Percentiles rank a stretch among this genome's conserved stretches.
phyloP scores from a whole-genome alignment of 345 rosid species.

The Ceriops decandra region DNA sequence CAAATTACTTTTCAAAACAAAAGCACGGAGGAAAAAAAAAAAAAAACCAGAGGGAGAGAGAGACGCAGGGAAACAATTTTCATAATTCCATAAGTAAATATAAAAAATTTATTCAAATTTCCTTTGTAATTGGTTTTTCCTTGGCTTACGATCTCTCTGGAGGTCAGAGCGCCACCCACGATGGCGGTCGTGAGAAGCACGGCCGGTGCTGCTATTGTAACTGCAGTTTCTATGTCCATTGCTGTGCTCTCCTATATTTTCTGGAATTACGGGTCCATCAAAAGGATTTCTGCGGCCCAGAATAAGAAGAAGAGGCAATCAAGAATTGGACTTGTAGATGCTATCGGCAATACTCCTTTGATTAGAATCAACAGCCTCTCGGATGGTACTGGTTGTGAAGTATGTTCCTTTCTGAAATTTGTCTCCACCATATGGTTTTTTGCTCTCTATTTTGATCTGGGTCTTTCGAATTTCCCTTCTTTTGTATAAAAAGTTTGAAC shows the following conservation, averaged over 20 bases:
- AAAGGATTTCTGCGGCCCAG: constrained; percentile 3
- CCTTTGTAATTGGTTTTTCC: not conserved
- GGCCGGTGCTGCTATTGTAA: constrained; percentile 33
- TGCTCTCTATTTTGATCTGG: constrained; percentile 7
- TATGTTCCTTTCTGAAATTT: constrained; percentile 23
- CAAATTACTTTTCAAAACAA: too few relatives aligned
- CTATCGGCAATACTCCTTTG: constrained; percentile 84
- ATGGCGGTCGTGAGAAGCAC: constrained; percentile 52
- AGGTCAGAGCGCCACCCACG: constrained; percentile 27
- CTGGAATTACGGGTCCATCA: constrained; percentile 18
- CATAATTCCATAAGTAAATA: too few relatives aligned
- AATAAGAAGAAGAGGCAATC: constrained; percentile 31
- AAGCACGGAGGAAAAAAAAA: too few relatives aligned
- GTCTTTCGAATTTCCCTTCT: not conserved
- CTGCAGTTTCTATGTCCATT: constrained; percentile 46
- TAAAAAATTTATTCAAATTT: too few relatives aligned
- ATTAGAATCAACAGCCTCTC: constrained; percentile 91
- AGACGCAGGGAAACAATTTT: too few relatives aligned
- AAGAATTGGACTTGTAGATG: constrained; percentile 55
- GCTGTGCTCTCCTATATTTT: constrained; percentile 44
- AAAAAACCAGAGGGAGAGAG: too few relatives aligned
- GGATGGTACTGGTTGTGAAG: constrained; percentile 92
- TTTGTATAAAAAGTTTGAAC: not conserved
- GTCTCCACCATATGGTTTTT: not conserved
- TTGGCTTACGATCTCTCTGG: not conserved